Base-by-base conservation (phyloP, 2,329 filamentous ascomycete genomes). In the Sclerotinia nivalis region DNA sequence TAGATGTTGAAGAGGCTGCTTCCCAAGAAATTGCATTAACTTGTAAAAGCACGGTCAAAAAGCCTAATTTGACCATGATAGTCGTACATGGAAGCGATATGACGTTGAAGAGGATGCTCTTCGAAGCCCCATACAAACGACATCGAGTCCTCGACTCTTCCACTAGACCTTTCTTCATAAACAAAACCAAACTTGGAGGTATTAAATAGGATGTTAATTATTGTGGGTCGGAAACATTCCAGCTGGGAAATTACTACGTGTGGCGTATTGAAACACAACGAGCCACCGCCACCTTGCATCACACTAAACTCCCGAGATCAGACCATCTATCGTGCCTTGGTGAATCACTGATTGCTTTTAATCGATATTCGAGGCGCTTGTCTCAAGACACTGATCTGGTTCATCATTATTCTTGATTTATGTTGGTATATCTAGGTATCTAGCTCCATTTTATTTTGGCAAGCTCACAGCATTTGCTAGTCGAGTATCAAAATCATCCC, bases 381-480 rank as follows among this genome's bases (percentile, higher is more conserved):
- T 66, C 50, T 66, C 62, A 45, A 54, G 15, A 66, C 34, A 50
- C 55, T 50, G 34, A 70, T 70, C 43, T 47, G 55, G 55, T 49
- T 61, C 37, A 61, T 70, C 62, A 61, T 66, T 49, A 66, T 43
- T 55, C 47, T 18, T 58, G 20, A 69, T 66, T 58, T 49, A n/a
- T 64, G 31, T 5, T 15, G 22, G n/a, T 34, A 31, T 62, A 66
- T 66, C 49, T 66, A 56, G n/a, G 25, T 55, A 66, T 58, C 52
- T 66, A 66, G 25, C 25, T 40, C 34, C 47, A 28, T 58, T 66
- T 43, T 12, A 66, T 55, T 50, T 50, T 28, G 47, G n/a, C 9
- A 40, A 40, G 15, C 61, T 47, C 37, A 28, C 31, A 56, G 43
- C 59, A 56, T 56, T 65, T 69, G 50, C 59, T 56, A 25, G 40